These are phyloP conservation scores for Komagataella populi DNA, from an alignment of 805 yeast genomes.

Conservation along the genomic window DNA sequence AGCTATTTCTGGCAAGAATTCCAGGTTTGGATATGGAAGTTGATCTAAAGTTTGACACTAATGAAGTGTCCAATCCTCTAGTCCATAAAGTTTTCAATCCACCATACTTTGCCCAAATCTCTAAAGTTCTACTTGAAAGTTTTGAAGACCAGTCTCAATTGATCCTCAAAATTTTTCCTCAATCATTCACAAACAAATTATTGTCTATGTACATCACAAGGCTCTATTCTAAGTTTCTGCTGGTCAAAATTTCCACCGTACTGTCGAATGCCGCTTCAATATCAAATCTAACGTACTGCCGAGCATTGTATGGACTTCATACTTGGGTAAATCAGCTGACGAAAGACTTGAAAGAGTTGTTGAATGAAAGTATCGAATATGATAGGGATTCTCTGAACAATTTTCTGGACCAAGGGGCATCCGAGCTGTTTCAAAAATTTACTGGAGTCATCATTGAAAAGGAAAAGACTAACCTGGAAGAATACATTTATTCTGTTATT, in stretches of 20 bases:
- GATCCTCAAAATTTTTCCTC: not conserved
- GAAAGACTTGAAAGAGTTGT: conserved; percentile 48
- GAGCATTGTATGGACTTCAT: conserved; percentile 61
- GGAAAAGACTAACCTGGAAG: conserved; percentile 59
- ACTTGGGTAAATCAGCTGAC: conserved; percentile 45
- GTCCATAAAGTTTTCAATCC: not conserved
- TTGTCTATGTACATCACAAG: not conserved
- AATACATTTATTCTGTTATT: conserved; percentile 29
- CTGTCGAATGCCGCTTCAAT: conserved; percentile 49
- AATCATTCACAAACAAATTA: not conserved
- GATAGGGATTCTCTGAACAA: conserved; percentile 26
- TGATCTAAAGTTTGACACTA: not conserved
- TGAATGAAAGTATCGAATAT: conserved; percentile 32
- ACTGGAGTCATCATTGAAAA: conserved; percentile 47
- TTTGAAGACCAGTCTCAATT: not conserved
- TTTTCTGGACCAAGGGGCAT: conserved; percentile 56
- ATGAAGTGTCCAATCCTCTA: not conserved
- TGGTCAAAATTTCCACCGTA: conserved; percentile 15
- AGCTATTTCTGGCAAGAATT: not conserved
- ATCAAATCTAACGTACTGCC: conserved; percentile 58
- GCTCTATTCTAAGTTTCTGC: not conserved
- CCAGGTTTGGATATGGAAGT: not conserved
- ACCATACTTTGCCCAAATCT: not conserved
- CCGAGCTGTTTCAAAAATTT: conserved; percentile 64
- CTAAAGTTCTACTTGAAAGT: not conserved